Percentiles rank a stretch among this genome's conserved stretches.
Conservation (phyloP, 306 rosid genomes). For the Vigna angularis region DNA sequence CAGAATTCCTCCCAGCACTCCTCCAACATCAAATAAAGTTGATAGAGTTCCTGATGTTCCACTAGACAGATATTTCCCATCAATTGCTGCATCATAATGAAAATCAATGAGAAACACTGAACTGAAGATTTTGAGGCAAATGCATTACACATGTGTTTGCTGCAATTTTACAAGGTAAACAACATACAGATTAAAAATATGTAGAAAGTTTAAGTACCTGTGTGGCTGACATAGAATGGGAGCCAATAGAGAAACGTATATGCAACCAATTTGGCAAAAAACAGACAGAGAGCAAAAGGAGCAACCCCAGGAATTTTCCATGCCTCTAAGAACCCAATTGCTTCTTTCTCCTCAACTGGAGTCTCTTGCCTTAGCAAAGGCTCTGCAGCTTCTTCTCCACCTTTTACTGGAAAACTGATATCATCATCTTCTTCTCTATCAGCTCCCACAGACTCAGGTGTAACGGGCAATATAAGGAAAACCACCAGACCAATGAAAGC, state of each 20-base stretch:
- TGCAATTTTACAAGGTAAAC: conserved; percentile 11
- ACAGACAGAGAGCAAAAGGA: conserved; percentile 93
- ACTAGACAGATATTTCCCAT: conserved; percentile 81
- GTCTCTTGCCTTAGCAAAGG: conserved; percentile 61
- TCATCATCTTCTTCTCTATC: conserved; percentile 70
- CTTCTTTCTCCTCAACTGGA: conserved; percentile 51
- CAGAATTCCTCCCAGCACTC: conserved; percentile 91
- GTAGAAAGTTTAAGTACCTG: conserved; percentile 61
- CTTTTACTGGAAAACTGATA: conserved; percentile 57
- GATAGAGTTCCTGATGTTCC: conserved; percentile 79
- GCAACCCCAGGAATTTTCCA: conserved; percentile 99
- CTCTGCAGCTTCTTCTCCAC: conserved; percentile 56
- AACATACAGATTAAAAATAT: background rate
- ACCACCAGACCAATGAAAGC: conserved; percentile 69
- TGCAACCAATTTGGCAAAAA: conserved; percentile 97
- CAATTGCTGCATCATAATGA: conserved; percentile 75
- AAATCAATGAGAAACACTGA: conserved; percentile 42
- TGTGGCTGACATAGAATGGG: conserved; percentile 90
- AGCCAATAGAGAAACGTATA: conserved; percentile 99
- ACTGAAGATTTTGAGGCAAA: conserved; percentile 6
- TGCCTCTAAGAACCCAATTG: conserved; percentile 94
- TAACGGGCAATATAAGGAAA: conserved; percentile 71
- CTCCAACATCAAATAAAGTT: conserved; percentile 95
- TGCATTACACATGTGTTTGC: background rate
- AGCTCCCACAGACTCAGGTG: conserved; percentile 77